Evolutionary conservation across 2,329 filamentous ascomycete genomes (phyloP).

Genomic region (Epichloe sibirici): DNA sequence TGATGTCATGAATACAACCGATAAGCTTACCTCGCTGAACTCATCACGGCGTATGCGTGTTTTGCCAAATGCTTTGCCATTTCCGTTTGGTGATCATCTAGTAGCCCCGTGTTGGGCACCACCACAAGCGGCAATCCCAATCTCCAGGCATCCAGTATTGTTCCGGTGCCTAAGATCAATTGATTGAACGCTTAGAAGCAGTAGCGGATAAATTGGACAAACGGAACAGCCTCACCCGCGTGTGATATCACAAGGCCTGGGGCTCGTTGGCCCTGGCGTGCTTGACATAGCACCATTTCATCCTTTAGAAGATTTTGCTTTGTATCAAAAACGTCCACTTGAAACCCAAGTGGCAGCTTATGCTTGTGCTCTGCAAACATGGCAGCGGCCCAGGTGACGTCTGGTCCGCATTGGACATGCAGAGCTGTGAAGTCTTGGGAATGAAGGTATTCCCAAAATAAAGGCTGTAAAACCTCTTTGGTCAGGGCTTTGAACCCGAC

Average conservation of each 20-base stretch:
- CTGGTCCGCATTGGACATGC: conserved; percentile 68
- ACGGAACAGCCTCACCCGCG: conserved; percentile 51
- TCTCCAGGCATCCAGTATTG: conserved; percentile 72
- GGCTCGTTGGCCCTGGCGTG: conserved; percentile 29
- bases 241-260: conserved; percentile 77
- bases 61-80: conserved; percentile 64
- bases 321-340: conserved; percentile 20
- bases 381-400: conserved; percentile 30
- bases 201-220: neutral
- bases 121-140: conserved; percentile 69
- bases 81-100: conserved; percentile 87
- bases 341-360: conserved; percentile 15
- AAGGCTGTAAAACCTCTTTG: conserved; percentile 45
- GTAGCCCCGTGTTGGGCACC: conserved; percentile 69
- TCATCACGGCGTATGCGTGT: conserved; percentile 67
- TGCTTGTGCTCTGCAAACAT: conserved; percentile 10
- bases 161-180: conserved; percentile 59
- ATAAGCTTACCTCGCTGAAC: conserved; percentile 44
- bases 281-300: conserved; percentile 43
- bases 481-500: conserved; percentile 69
- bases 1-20: neutral
- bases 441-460: conserved; percentile 51
- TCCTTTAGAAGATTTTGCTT: conserved; percentile 23
- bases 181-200: neutral
- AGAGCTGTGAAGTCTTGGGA: conserved; percentile 56